A percentile compares a stretch with the other conserved stretches of the same genome.
These are phyloP conservation scores for Leccinum longicurvipes DNA, from an alignment of 768 basidiomycete species.

Conservation along the genomic window DNA sequence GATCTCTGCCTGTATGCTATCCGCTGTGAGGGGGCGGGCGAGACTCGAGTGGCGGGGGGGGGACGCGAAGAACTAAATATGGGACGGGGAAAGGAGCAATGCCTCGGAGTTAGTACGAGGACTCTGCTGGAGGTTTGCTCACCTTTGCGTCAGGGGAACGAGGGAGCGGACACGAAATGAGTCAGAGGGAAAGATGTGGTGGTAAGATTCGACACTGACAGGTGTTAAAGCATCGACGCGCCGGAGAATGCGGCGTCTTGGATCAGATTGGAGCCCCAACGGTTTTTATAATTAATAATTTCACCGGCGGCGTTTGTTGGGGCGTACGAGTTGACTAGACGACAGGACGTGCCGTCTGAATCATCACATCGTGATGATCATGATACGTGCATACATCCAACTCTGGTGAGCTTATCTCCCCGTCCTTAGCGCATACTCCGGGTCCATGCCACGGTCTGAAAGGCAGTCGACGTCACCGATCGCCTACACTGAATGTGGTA, in stretches of 20 bases:
- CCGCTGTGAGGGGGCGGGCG: no score
- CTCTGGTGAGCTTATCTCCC: neutral
- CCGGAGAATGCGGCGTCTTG: neutral
- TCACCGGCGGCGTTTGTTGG: neutral
- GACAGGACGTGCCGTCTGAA: neutral
- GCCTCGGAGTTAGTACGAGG: neutral
- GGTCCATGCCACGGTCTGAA: neutral
- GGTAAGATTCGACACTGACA: neutral
- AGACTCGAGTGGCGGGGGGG: neutral
- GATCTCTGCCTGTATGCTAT: no score
- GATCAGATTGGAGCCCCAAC: neutral
- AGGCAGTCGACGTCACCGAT: no score
- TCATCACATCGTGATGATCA: neutral
- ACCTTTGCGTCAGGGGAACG: neutral
- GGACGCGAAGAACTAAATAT: neutral
- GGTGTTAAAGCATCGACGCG: neutral
- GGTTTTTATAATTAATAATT: neutral
- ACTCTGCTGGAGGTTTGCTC: neutral
- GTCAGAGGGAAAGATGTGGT: neutral
- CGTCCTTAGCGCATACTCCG: neutral
- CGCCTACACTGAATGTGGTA: neutral
- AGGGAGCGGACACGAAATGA: neutral
- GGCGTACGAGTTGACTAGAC: slow-evolving; percentile 1
- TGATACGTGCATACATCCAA: neutral
- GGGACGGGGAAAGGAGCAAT: neutral